phyloP scores from a whole-genome alignment of 1,284 basidiomycete genomes.

The Moesziomyces antarcticus region DNA sequence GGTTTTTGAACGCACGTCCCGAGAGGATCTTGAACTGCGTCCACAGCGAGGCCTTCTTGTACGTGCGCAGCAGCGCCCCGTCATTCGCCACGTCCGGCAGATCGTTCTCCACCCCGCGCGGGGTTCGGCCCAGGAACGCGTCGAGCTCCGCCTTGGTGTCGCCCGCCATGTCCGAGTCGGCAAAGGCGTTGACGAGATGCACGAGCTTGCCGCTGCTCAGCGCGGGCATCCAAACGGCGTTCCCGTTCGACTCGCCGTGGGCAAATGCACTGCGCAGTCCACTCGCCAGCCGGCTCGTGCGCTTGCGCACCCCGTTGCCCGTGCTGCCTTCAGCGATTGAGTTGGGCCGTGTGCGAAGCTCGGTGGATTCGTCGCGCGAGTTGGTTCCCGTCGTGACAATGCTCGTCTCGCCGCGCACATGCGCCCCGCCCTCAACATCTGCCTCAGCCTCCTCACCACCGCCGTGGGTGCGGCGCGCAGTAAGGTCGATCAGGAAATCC shows the following conservation, averaged over 20 bases:
- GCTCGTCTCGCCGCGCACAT: slow-evolving; percentile 19
- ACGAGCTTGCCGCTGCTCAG: slow-evolving; percentile 72
- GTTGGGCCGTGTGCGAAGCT: slow-evolving; percentile 71
- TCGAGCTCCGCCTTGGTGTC: slow-evolving; percentile 77
- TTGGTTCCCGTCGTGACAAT: slow-evolving; percentile 34
- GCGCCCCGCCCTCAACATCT: slow-evolving; percentile 22
- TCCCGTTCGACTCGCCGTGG: slow-evolving; percentile 70
- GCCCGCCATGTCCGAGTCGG: slow-evolving; percentile 76
- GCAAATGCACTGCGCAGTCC: slow-evolving; percentile 70
- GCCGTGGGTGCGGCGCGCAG: slow-evolving; percentile 18
- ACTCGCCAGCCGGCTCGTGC: slow-evolving; percentile 81
- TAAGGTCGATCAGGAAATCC: slow-evolving; percentile 71
- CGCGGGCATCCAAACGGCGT: slow-evolving; percentile 64
- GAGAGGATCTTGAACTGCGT: slow-evolving; percentile 93
- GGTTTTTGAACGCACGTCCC: slow-evolving; percentile 96
- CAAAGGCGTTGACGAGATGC: slow-evolving; percentile 79
- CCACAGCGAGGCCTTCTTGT: slow-evolving; percentile 83
- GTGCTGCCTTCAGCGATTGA: slow-evolving; percentile 73
- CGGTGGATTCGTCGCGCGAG: slow-evolving; percentile 68
- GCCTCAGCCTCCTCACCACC: neutral
- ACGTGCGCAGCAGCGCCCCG: slow-evolving; percentile 75
- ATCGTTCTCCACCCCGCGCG: slow-evolving; percentile 45
- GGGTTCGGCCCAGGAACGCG: slow-evolving; percentile 30
- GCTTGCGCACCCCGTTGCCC: slow-evolving; percentile 64
- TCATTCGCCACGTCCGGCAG: slow-evolving; percentile 62